These are phyloP conservation scores for Dalbergia cochinchinensis DNA, from an alignment of 306 rosid genomes.

Conservation along the genomic window DNA sequence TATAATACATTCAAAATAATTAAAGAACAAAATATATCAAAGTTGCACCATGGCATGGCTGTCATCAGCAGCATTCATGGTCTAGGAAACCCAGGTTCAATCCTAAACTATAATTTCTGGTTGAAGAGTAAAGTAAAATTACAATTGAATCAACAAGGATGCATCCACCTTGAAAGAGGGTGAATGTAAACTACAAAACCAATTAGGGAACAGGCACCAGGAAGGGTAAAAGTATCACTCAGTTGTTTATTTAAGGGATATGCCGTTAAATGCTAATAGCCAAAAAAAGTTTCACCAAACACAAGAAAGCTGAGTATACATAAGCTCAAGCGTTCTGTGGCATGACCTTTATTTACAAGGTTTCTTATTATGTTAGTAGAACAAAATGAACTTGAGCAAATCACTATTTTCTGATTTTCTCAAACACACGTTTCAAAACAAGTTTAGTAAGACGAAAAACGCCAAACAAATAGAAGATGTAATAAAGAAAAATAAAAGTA, in stretches of 20 bases:
- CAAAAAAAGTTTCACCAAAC: not conserved
- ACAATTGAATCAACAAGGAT: not conserved
- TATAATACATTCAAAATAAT: too few relatives aligned
- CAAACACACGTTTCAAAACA: not conserved
- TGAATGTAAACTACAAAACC: not conserved
- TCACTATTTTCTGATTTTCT: not conserved
- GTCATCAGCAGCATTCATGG: not conserved
- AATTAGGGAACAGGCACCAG: not conserved
- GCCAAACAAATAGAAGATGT: constrained; percentile 1
- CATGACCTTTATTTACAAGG: not conserved
- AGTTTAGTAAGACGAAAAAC: not conserved
- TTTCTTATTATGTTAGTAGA: not conserved
- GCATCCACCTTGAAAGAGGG: not conserved
- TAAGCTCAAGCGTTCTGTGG: not conserved
- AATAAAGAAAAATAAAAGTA: not conserved
- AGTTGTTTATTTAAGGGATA: not conserved
- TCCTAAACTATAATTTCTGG: not conserved
- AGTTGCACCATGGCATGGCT: too few relatives aligned
- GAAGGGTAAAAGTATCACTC: not conserved
- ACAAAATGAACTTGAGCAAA: constrained; percentile 3
- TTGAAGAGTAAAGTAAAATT: not conserved
- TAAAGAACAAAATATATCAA: too few relatives aligned
- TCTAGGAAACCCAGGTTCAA: not conserved
- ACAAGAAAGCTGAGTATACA: not conserved
- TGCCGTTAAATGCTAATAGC: too few relatives aligned